Evolutionary conservation across 257 asterid genomes (phyloP).

Genomic region (Solanum peruvianum): DNA sequence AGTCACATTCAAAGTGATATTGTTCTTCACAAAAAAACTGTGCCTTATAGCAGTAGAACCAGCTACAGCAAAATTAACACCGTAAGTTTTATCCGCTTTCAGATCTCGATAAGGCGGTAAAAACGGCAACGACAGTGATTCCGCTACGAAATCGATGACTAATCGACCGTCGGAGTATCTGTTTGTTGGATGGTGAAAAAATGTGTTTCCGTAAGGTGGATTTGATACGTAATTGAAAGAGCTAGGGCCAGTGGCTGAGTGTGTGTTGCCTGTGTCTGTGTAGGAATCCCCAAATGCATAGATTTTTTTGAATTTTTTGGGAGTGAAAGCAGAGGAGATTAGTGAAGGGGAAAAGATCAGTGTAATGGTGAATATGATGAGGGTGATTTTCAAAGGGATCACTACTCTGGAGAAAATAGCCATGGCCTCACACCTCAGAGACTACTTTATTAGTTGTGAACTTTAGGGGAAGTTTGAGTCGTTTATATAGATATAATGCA

Average conservation of each 20-base stretch:
- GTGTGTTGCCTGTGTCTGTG: constrained; percentile 94
- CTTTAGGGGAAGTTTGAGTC: background rate
- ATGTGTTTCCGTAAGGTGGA: constrained; percentile 71
- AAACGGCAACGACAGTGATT: constrained; percentile 44
- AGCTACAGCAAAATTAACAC: constrained; percentile 74
- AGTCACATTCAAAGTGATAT: constrained; percentile 42
- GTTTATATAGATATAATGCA: background rate
- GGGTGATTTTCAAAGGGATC: background rate
- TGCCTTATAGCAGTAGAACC: constrained; percentile 67
- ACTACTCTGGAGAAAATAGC: background rate
- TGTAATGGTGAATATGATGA: background rate
- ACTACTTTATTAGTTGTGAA: background rate
- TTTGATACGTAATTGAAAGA: constrained; percentile 62
- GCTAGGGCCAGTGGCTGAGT: constrained; percentile 52
- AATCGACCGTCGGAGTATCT: constrained; percentile 89
- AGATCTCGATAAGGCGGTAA: constrained; percentile 41
- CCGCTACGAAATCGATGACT: constrained; percentile 60
- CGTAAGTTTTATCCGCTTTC: constrained; percentile 18
- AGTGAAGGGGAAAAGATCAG: background rate
- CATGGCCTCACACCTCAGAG: background rate
- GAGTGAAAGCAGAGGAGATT: background rate
- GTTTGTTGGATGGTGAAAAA: constrained; percentile 80
- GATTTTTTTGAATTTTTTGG: constrained; percentile 25
- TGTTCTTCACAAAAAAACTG: constrained; percentile 46
- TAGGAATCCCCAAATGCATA: constrained; percentile 88